phyloP scores from a whole-genome alignment of 441 rosid genomes.

The Eutrema salsugineum region DNA sequence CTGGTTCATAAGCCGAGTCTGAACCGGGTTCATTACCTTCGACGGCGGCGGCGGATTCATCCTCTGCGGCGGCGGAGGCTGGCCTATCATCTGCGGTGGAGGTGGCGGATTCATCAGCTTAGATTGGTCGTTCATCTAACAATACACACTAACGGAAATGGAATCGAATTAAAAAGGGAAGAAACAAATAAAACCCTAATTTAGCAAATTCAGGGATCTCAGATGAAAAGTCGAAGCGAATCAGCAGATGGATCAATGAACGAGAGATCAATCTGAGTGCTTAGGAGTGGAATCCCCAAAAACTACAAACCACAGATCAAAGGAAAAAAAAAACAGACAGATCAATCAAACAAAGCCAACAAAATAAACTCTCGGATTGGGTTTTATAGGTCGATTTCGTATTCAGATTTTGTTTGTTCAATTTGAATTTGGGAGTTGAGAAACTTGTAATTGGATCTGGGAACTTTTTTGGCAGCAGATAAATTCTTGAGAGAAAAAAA shows the following conservation, averaged over 20 bases:
- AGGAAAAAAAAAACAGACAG: background rate
- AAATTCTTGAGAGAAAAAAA: background rate
- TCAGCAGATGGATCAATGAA: conserved; percentile 17
- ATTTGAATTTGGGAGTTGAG: background rate
- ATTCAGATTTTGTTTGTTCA: background rate
- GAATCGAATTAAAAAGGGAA: background rate
- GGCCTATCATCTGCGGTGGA: conserved; percentile 30
- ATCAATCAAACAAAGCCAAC: background rate
- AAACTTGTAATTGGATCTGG: conserved; percentile 24
- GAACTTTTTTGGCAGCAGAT: background rate
- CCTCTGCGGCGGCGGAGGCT: conserved; percentile 30
- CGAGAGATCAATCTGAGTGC: background rate
- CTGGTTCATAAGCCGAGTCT: conserved; percentile 45
- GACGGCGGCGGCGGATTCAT: conserved; percentile 43
- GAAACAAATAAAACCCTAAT: background rate
- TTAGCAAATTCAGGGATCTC: background rate
- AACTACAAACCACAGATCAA: conserved; percentile 7
- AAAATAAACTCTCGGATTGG: conserved; percentile 2
- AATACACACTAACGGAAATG: background rate
- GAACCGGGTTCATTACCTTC: conserved; percentile 41
- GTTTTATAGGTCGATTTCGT: background rate
- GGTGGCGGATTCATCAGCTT: conserved; percentile 44
- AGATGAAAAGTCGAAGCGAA: background rate
- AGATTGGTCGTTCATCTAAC: conserved; percentile 43
- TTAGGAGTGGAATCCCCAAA: background rate